phyloP scores from a whole-genome alignment of 192 early-diverging fungal species.

The Funneliformis geosporum region DNA sequence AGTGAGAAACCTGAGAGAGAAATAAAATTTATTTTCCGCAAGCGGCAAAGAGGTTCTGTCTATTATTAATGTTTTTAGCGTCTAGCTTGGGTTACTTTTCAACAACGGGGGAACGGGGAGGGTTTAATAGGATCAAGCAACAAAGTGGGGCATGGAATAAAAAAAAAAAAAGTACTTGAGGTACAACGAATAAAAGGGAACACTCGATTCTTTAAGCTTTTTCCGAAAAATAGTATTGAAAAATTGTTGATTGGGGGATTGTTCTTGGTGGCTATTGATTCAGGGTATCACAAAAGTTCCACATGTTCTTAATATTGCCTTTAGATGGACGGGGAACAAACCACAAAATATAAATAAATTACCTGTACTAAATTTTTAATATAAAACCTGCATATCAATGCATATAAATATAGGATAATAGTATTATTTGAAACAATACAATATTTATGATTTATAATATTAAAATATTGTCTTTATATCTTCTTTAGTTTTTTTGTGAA shows the following conservation, averaged over 20 bases:
- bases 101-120: neutral
- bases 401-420: neutral
- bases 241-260: neutral
- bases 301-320: neutral
- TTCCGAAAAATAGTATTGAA: neutral
- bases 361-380: neutral
- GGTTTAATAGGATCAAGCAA: neutral
- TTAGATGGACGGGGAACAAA: neutral
- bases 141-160: neutral
- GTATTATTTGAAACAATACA: neutral
- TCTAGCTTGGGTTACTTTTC: conserved; percentile 19
- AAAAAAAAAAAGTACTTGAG: conserved; percentile 4
- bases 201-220: neutral
- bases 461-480: neutral
- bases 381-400: neutral
- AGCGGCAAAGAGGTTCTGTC: conserved; percentile 21
- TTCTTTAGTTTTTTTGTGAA: neutral
- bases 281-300: conserved; percentile 3
- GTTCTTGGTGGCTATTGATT: neutral
- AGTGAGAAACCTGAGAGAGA: conserved; percentile 1
- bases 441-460: neutral
- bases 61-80: conserved; percentile 2
- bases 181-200: conserved; percentile 8
- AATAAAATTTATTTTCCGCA: conserved; percentile 20
- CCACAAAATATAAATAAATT: neutral